phyloP scores from a whole-genome alignment of 1,139 yeast species.

The Pichia sp. region DNA sequence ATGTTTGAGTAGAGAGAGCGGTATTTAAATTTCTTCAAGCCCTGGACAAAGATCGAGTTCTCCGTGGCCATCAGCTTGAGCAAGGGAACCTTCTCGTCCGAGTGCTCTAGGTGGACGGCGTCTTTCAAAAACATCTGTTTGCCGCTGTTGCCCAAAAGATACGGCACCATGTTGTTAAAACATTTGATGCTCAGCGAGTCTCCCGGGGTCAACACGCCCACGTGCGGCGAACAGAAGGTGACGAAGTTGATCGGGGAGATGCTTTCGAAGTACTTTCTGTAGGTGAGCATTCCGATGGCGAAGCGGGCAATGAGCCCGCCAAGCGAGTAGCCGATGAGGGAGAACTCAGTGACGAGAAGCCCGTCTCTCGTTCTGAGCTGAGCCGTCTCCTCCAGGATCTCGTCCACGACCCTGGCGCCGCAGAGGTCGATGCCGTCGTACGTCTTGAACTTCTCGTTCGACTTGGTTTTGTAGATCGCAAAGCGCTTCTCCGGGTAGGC shows the following conservation, averaged over 20 bases:
- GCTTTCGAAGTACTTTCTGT: conserved; percentile 45
- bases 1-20: conserved; percentile 66
- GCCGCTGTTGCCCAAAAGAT: conserved; percentile 65
- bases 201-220: conserved; percentile 70
- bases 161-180: conserved; percentile 60
- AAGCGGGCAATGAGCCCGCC: conserved; percentile 80
- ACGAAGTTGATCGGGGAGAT: conserved; percentile 55
- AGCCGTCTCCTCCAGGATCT: conserved; percentile 48
- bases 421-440: conserved; percentile 86
- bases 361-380: conserved; percentile 28
- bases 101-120: conserved; percentile 16
- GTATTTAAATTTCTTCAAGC: conserved; percentile 48
- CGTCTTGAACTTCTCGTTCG: conserved; percentile 66
- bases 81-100: conserved; percentile 40
- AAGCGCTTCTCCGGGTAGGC: conserved; percentile 30
- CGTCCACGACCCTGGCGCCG: conserved; percentile 71
- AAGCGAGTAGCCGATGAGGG: conserved; percentile 74
- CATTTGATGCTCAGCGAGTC: conserved; percentile 35
- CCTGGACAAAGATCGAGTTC: conserved; percentile 54
- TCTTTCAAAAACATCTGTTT: conserved; percentile 67
- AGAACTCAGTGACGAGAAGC: conserved; percentile 44
- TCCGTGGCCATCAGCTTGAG: conserved; percentile 56
- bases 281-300: conserved; percentile 65
- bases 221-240: conserved; percentile 80
- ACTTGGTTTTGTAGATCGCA: conserved; percentile 52